Evolutionary conservation across 768 basidiomycete species (phyloP), one percentile per base, ranked within the genome.

Genomic region (Austroboletus eburneus): DNA sequence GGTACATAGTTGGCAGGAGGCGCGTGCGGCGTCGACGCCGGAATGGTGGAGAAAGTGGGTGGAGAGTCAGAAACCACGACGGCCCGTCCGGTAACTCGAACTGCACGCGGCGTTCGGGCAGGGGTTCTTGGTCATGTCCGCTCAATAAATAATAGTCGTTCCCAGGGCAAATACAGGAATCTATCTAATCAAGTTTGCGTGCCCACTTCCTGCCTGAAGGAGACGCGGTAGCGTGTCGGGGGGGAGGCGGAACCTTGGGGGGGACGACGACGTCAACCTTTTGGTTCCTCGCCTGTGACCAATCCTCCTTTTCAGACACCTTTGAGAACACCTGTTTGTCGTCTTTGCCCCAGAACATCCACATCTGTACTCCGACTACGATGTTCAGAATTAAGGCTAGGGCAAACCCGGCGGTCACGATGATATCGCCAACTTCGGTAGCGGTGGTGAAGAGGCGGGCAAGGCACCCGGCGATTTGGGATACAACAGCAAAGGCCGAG

Each of bases 381-480:
- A 82, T 51, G 66, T 99, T 99, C 9, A 98, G 73, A 6, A 81
- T 37, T 1, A 95, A 80, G 2, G 91, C 91, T 18, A 93, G 76
- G 0, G 77, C 81, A 65, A 93, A 98, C 22, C 92, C 89, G 21
- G 88, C 86, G 17, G 81, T 71, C 53, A 98, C 79, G 53, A 96
- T 73, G 8, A 63, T 55, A 65, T 98, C 96, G 42, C 83, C 80
- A 46, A 96, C 85, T 65, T 98, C 95, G 25, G 85, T 86, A 9
- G 83, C 77, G 12, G 92, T 97, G 7, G 96, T 99, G 74, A 93
- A 98, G 14, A 98, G 72, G 37, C 96, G 76, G 0, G 95, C 96
- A 30, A 91, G 71, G 66, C 93, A 96, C 20, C 96, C 95, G 1
- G 75, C 76, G 32, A 98, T 78, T 53, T 95, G 91, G 42, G 91